Conservation (phyloP, 2,329 filamentous ascomycete genomes). For the Penicillium sp. region DNA sequence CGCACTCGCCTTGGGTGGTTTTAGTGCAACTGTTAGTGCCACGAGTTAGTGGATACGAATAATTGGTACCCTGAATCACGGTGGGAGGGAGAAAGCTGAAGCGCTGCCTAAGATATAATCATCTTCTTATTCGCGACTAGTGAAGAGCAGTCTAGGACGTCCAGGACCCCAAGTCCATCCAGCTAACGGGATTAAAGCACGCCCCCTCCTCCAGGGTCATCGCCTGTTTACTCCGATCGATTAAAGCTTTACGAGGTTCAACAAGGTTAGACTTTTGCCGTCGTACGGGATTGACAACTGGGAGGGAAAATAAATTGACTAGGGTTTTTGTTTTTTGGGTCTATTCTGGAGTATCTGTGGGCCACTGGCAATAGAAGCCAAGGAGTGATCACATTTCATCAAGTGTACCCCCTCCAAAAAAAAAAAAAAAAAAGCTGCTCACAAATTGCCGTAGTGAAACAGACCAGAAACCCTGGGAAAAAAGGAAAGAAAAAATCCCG, state of each 20-base stretch:
- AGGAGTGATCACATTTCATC: too few species aligned
- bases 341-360: background rate
- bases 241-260: slow-evolving; percentile 4
- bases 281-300: background rate
- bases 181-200: slow-evolving; percentile 9
- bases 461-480: background rate
- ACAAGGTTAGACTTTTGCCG: background rate
- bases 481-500: background rate
- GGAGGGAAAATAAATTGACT: too few species aligned
- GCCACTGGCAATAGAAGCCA: background rate
- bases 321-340: background rate
- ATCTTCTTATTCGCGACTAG: background rate
- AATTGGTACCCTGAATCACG: background rate
- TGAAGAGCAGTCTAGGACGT: background rate
- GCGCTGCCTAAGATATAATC: background rate
- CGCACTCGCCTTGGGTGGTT: background rate
- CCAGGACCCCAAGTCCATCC: background rate
- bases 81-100: background rate
- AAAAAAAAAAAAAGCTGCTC: background rate
- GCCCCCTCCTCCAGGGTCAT: slow-evolving; percentile 1
- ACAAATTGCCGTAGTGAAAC: background rate
- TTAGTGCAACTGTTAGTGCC: background rate
- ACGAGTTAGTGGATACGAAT: background rate
- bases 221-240: slow-evolving; percentile 7
- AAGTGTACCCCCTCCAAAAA: too few species aligned